phyloP scores from a whole-genome alignment of 371 early-diverging fungal genomes.

The Zychaea mexicana region DNA sequence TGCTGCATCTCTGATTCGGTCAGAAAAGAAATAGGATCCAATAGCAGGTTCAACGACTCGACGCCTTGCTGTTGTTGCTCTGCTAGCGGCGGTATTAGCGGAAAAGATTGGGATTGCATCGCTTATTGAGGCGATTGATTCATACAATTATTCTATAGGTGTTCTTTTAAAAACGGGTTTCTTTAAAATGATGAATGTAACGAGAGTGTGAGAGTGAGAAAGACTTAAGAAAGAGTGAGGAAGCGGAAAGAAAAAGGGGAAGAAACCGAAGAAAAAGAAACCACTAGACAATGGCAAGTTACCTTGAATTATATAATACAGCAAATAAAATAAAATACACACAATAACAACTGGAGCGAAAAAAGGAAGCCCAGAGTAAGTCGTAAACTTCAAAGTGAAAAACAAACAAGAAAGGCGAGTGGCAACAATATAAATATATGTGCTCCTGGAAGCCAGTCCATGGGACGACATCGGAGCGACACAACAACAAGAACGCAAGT shows the following conservation, averaged over 20 bases:
- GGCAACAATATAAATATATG: conserved; percentile 5
- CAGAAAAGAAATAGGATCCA: conserved; percentile 34
- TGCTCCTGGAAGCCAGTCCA: no score
- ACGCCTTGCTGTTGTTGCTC: conserved; percentile 8
- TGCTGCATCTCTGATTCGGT: conserved; percentile 40
- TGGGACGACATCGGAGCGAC: no score
- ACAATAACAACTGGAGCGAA: not conserved
- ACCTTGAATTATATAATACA: conserved; percentile 2
- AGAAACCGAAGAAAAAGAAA: not conserved
- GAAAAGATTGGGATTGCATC: conserved; percentile 12
- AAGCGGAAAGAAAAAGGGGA: not conserved
- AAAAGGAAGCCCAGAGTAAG: conserved; percentile 6
- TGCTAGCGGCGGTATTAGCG: not conserved
- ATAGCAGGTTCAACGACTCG: conserved; percentile 35
- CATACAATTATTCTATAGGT: not conserved
- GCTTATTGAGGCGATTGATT: not conserved
- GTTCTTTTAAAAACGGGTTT: not conserved
- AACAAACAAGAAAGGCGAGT: not conserved
- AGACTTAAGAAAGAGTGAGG: not conserved
- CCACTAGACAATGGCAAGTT: not conserved
- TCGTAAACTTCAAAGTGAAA: not conserved
- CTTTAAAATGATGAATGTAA: not conserved
- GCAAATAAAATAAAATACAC: not conserved
- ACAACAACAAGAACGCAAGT: no score
- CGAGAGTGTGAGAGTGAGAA: not conserved